These are phyloP conservation scores for Kingdonia uniflora DNA, from an alignment of 164 flowering plant genomes.

Conservation along the genomic window DNA sequence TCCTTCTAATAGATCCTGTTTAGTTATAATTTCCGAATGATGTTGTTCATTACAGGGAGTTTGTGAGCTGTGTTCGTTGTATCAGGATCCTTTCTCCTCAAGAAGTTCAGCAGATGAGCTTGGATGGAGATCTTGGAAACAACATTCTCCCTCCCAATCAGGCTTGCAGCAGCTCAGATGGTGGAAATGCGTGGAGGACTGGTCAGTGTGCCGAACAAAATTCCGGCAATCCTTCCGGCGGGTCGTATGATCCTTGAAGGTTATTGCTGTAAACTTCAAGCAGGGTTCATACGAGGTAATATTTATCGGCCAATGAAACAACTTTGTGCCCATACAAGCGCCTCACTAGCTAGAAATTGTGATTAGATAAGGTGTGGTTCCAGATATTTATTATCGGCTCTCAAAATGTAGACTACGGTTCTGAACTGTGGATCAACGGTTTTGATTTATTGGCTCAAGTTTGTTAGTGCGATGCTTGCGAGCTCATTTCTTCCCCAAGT, in stretches of 20 bases:
- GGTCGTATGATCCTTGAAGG: constrained; percentile 21
- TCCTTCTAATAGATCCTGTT: too few species aligned
- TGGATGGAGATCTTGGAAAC: constrained; percentile 81
- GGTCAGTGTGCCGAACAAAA: constrained; percentile 24
- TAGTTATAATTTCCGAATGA: too few species aligned
- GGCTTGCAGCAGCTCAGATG: constrained; percentile 93
- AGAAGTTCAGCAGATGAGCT: constrained; percentile 96
- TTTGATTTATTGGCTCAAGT: neutral
- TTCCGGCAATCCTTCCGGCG: constrained; percentile 25
- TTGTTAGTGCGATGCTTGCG: neutral
- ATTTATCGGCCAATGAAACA: too few species aligned
- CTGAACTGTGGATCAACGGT: too few species aligned
- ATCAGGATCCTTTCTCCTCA: constrained; percentile 89
- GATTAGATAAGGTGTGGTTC: too few species aligned
- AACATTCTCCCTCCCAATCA: constrained; percentile 63
- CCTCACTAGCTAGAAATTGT: too few species aligned
- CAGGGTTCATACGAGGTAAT: too few species aligned
- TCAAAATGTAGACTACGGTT: too few species aligned
- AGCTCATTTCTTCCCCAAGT: neutral
- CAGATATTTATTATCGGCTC: too few species aligned
- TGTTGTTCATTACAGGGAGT: constrained; percentile 51
- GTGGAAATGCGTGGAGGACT: constrained; percentile 39
- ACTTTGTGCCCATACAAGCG: too few species aligned
- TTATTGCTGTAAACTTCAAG: neutral
- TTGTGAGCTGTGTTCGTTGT: constrained; percentile 80